Evolutionary conservation across 805 yeast species (phyloP).

Genomic region (Candida chauliodis): DNA sequence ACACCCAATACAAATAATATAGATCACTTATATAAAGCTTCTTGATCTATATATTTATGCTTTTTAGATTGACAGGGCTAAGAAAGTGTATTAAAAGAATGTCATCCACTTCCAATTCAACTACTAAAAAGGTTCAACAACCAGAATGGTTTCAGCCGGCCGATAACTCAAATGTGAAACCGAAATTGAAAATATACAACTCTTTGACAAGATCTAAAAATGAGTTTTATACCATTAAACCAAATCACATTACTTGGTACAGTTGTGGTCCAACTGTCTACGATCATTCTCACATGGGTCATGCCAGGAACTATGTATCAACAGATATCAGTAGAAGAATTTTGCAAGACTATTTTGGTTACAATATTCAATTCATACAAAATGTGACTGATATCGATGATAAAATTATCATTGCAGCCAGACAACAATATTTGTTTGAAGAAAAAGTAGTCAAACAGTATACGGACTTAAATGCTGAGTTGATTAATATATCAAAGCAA

Average conservation of each 20-base stretch:
- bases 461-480: conserved; percentile 26
- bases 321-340: conserved; percentile 91
- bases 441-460: conserved; percentile 40
- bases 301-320: conserved; percentile 94
- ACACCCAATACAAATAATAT: not conserved
- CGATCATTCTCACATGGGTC: conserved; percentile 96
- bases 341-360: conserved; percentile 87
- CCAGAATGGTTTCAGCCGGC: conserved; percentile 34
- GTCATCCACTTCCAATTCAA: conserved; percentile 8
- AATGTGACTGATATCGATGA: conserved; percentile 99
- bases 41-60: conserved; percentile 7
- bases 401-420: conserved; percentile 90
- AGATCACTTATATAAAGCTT: not conserved
- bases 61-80: conserved; percentile 1
- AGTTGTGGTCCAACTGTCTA: conserved; percentile 98
- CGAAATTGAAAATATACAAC: conserved; percentile 65
- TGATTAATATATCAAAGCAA: conserved; percentile 34
- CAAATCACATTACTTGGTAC: conserved; percentile 82
- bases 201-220: conserved; percentile 79
- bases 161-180: conserved; percentile 11
- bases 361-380: conserved; percentile 83
- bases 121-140: conserved; percentile 29
- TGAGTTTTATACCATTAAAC: conserved; percentile 66
- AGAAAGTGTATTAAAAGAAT: conserved; percentile 6
- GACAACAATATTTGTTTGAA: conserved; percentile 80